These are phyloP conservation scores for Pleurotus giganteus DNA, from an alignment of 768 basidiomycete species.

Conservation along the genomic window DNA sequence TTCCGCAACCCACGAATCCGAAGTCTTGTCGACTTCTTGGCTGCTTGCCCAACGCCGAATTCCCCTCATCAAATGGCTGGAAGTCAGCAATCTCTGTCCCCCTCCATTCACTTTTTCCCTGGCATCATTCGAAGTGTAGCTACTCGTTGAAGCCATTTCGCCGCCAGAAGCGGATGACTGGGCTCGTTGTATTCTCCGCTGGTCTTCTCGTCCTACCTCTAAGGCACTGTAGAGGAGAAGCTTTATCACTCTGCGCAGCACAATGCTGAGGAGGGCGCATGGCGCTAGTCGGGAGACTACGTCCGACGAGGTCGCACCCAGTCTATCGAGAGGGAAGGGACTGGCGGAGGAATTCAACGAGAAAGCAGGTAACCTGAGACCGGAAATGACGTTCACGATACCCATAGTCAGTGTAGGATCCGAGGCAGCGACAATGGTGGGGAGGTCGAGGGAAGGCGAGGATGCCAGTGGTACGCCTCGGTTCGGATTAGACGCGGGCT, in stretches of 20 bases:
- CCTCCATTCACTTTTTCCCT: neutral
- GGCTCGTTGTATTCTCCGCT: constrained; percentile 14
- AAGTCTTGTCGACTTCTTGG: neutral
- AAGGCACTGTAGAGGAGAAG: constrained; percentile 35
- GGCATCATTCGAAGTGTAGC: neutral
- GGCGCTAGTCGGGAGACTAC: constrained; percentile 38
- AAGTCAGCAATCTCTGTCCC: neutral
- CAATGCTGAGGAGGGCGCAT: constrained; percentile 36
- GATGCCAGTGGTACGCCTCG: no score
- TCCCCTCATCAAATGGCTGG: constrained; percentile 6
- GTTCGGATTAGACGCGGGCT: no score
- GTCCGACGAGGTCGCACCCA: constrained; percentile 23
- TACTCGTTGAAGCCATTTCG: constrained; percentile 16
- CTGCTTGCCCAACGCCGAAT: neutral
- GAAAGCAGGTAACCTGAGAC: constrained; percentile 27
- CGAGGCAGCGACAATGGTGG: constrained; percentile 23
- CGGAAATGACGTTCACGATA: constrained; percentile 24
- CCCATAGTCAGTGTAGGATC: constrained; percentile 32
- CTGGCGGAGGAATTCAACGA: constrained; percentile 6
- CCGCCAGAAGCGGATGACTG: constrained; percentile 3
- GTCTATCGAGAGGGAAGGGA: constrained; percentile 14
- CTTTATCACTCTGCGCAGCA: constrained; percentile 31
- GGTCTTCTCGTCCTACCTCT: constrained; percentile 32
- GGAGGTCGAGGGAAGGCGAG: constrained; percentile 6
- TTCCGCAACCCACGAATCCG: constrained; percentile 5